phyloP scores from a whole-genome alignment of 805 yeast species.

The Ogataea trehalophila region DNA sequence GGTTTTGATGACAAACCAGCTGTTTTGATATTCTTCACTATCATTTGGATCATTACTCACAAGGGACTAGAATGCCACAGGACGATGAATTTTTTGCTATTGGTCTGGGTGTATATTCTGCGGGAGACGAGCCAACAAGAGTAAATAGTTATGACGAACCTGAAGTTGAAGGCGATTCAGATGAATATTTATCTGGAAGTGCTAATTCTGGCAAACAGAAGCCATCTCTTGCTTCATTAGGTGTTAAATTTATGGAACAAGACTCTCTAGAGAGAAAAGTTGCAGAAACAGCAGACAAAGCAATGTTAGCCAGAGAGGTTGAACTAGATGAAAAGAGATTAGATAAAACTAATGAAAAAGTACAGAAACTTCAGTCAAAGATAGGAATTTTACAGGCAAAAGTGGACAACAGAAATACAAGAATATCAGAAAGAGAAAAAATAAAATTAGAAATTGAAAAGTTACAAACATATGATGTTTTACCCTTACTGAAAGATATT shows the following conservation, averaged over 20 bases:
- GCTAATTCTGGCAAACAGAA: neutral
- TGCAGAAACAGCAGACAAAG: constrained; percentile 62
- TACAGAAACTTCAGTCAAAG: constrained; percentile 39
- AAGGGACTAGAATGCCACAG: neutral
- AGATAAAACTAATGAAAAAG: constrained; percentile 54
- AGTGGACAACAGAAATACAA: constrained; percentile 47
- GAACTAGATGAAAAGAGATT: constrained; percentile 74
- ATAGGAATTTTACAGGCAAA: constrained; percentile 43
- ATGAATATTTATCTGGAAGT: neutral
- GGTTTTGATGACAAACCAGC: no score
- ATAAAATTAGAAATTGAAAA: constrained; percentile 50
- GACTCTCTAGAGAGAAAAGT: constrained; percentile 70
- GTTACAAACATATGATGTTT: constrained; percentile 46
- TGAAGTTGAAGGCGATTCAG: neutral
- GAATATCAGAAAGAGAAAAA: constrained; percentile 59
- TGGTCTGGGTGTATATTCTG: neutral
- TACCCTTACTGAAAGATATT: constrained; percentile 54
- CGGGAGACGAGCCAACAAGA: neutral
- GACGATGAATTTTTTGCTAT: neutral
- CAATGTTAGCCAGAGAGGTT: constrained; percentile 54
- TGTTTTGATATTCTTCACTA: no score
- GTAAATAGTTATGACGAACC: no score
- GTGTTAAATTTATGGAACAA: constrained; percentile 70
- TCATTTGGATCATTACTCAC: no score
- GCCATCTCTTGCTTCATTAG: constrained; percentile 32